A percentile compares a stretch with the other conserved stretches of the same genome.
Evolutionary conservation across 2,329 filamentous ascomycete species (phyloP).

Genomic region (Colletotrichum tanaceti): DNA sequence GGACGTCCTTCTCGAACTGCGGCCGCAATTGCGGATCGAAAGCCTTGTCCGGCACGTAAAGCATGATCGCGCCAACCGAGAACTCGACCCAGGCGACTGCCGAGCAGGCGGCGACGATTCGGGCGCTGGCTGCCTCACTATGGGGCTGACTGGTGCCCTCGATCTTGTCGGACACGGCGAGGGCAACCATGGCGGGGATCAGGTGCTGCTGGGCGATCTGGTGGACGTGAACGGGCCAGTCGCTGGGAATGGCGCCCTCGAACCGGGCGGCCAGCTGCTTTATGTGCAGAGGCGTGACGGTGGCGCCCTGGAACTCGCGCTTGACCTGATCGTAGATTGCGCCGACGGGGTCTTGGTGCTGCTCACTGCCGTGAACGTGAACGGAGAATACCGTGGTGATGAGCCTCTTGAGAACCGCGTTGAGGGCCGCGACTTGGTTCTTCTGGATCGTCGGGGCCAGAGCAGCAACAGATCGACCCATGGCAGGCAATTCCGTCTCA

Average conservation of each 20-base stretch:
- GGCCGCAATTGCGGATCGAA: constrained; percentile 82
- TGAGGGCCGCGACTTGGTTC: constrained; percentile 63
- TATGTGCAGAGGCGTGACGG: constrained; percentile 7
- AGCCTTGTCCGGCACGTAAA: constrained; percentile 87
- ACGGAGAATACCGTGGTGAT: constrained; percentile 56
- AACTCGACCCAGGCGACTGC: constrained; percentile 79
- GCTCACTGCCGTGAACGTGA: constrained; percentile 54
- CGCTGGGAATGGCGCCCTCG: constrained; percentile 53
- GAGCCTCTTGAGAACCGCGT: constrained; percentile 59
- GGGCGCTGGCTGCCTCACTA: not conserved
- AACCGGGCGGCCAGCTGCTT: constrained; percentile 21
- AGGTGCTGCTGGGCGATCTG: constrained; percentile 57
- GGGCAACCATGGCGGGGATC: constrained; percentile 58
- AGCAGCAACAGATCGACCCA: constrained; percentile 66
- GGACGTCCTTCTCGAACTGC: constrained; percentile 72
- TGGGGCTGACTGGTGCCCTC: constrained; percentile 41
- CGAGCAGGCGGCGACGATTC: constrained; percentile 20
- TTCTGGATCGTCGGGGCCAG: constrained; percentile 61
- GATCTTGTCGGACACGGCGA: constrained; percentile 52
- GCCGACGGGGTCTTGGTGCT: not conserved
- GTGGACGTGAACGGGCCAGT: constrained; percentile 50
- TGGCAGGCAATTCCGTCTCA: constrained; percentile 71
- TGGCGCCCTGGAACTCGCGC: constrained; percentile 2
- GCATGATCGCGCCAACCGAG: constrained; percentile 76
- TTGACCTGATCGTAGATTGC: constrained; percentile 18